Base-by-base conservation (phyloP, 2,329 filamentous ascomycete genomes). In the Pestalotiopsis sp. region DNA sequence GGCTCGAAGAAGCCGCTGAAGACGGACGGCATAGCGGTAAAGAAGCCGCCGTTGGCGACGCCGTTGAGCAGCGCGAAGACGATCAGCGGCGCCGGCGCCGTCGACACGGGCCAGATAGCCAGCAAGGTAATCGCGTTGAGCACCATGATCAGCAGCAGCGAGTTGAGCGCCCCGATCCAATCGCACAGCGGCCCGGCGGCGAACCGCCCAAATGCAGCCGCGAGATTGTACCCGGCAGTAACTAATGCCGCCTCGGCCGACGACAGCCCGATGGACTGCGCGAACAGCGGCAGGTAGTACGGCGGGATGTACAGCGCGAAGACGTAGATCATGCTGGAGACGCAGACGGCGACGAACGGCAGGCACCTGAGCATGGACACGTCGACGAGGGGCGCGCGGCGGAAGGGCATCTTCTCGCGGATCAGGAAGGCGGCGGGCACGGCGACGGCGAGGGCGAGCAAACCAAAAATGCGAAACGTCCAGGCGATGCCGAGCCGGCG, bases 1-100 rank as follows among this genome's bases (percentile, higher is more conserved):
- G 83, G 86, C 1, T 87, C 88, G 77, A 90, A 90, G 0, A 88
- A 83, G 71, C 85, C 88, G 0, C 86, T 85, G 0, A 91, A 86
- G 2, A 88, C 88, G 0, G 89, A 90, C 0, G 89, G 89, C 82
- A 91, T 89, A 0, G 86, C 86, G 1, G 86, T 85, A 73, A 91
- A 91, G 79, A 91, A 91, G 0, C 86, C 88, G 0, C 89, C 89
- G 72, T 90, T 91, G 4, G 86, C 83, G 49, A 84, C 78, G 0
- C 89, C 89, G 70, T 90, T 91, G 25, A 91, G 78, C 5, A 90
- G 79, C 9, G 86, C 86, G 73, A 91, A 91, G 0, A 84, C 76
- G 17, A 86, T 78, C 36, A 91, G 74, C 0, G 88, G 87, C 0
- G 79, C 86, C 1, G 91, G 75, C 0, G 84, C 84, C 9, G 80